Conservation (phyloP, 345 rosid genomes). For the Salix arbutifolia region DNA sequence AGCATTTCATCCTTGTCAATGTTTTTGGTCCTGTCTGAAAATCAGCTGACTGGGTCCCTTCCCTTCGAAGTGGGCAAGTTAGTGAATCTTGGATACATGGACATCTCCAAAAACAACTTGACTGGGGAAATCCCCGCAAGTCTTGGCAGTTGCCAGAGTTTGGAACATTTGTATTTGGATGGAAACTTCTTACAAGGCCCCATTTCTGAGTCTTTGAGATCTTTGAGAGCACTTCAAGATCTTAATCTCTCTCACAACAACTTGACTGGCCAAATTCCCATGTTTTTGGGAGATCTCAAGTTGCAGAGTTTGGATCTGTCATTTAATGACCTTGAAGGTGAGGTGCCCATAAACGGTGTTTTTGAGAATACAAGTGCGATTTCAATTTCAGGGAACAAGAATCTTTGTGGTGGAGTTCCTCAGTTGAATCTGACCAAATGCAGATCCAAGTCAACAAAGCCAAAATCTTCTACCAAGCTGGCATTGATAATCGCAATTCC, state of each 20-base stretch:
- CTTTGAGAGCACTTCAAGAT: neutral
- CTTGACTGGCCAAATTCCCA: conserved; percentile 6
- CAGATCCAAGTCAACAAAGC: neutral
- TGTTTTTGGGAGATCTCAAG: neutral
- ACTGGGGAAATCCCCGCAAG: conserved; percentile 6
- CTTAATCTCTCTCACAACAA: conserved; percentile 6
- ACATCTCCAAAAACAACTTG: neutral
- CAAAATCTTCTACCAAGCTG: neutral
- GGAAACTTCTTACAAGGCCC: too few relatives aligned
- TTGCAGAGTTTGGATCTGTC: neutral
- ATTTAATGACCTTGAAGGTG: too few relatives aligned
- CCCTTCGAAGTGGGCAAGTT: conserved; percentile 1
- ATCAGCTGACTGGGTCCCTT: neutral
- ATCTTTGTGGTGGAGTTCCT: conserved; percentile 11
- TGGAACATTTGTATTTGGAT: neutral
- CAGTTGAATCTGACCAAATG: neutral
- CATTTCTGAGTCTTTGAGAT: neutral
- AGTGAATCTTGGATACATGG: neutral
- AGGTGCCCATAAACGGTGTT: too few relatives aligned
- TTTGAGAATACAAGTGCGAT: too few relatives aligned
- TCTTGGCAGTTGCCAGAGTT: neutral
- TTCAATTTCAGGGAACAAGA: neutral
- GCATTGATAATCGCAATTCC: neutral
- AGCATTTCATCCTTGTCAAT: conserved; percentile 6
- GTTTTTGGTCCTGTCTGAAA: neutral